Percentiles rank a stretch among this genome's conserved stretches.
phyloP scores from a whole-genome alignment of 2,329 filamentous ascomycete genomes.

The Venturiaceae sp. region DNA sequence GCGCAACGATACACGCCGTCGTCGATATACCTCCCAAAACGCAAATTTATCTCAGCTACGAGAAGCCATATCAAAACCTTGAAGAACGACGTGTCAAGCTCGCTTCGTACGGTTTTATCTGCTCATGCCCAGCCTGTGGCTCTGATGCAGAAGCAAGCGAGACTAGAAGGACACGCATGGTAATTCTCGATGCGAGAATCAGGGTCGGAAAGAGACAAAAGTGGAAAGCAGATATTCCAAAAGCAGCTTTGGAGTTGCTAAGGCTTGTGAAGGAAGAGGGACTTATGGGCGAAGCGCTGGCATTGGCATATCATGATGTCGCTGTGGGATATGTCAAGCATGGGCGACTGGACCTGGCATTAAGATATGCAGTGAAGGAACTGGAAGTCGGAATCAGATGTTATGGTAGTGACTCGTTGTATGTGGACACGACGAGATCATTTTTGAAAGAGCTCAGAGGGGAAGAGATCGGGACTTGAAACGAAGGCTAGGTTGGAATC shows the following conservation, averaged over 20 bases:
- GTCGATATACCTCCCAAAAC: background rate
- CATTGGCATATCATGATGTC: conserved; percentile 14
- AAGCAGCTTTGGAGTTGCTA: conserved; percentile 12
- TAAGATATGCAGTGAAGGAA: conserved; percentile 11
- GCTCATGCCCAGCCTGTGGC: conserved; percentile 1
- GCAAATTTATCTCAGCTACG: conserved; percentile 1
- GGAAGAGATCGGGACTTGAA: background rate
- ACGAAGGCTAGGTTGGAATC: background rate
- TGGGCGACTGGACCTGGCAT: conserved; percentile 12
- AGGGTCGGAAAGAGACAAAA: conserved; percentile 11
- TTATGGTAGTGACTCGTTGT: conserved; percentile 11
- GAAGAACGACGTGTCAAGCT: background rate
- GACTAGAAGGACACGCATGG: conserved; percentile 13
- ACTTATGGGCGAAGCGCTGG: conserved; percentile 14
- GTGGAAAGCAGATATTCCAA: conserved; percentile 12
- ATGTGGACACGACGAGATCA: conserved; percentile 9
- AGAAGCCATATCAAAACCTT: background rate
- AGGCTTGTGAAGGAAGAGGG: conserved; percentile 13
- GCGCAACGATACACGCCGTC: background rate
- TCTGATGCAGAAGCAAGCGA: conserved; percentile 9
- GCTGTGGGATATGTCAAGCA: conserved; percentile 12
- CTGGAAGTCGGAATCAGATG: conserved; percentile 11
- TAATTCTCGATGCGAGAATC: conserved; percentile 12
- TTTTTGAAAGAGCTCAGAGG: background rate
- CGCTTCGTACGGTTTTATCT: background rate